Evolutionary conservation across 2,329 filamentous ascomycete genomes (phyloP), one percentile per base, ranked within the genome.

Genomic region (Boeremia exigua): DNA sequence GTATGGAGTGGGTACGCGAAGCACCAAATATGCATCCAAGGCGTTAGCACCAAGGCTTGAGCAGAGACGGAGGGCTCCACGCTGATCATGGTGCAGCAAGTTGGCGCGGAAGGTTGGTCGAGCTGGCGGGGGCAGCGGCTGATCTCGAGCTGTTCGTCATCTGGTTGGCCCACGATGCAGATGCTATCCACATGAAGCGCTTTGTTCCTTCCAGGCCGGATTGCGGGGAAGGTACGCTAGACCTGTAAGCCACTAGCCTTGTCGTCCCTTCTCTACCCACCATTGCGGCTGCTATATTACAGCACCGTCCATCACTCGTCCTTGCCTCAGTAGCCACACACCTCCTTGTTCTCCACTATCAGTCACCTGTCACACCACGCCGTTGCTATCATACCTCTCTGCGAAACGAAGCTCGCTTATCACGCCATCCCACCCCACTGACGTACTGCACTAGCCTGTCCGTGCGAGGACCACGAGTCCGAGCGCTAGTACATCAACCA

Each of bases 151-250:
- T 42, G 23, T 9, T 40, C 4, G 11, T 6, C 49, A 15, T 46
- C 33, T 49, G 55, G 47, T 57, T 57, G 48, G 54, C 43, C 28
- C 17, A 33, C 27, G 25, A 47, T 33, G 23, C 30, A 34, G 36
- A 39, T 45, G 37, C 46, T 43, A 43, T 50, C 65, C 66, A 65
- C 63, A 65, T 60, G 55, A 49, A 29, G 47, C 47, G 54, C 65
- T 69, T 70, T 65, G 60, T 70, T 59, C 57, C 50, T 63, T 62
- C 56, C 55, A 53, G 50, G 53, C 48, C 47, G 60, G 54, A 72
- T 69, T 75, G 72, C 72, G 72, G 72, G 71, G 72, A 72, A 73
- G 46, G 15, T 34, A 40, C 56, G 60, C 69, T 63, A 68, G 53
- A 44, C 67, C 62, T 25, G 12, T 59, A 25, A 1, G 12, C 37